Conservation (phyloP, 371 early-diverging fungal genomes). For the Apophysomyces trapeziformis region DNA sequence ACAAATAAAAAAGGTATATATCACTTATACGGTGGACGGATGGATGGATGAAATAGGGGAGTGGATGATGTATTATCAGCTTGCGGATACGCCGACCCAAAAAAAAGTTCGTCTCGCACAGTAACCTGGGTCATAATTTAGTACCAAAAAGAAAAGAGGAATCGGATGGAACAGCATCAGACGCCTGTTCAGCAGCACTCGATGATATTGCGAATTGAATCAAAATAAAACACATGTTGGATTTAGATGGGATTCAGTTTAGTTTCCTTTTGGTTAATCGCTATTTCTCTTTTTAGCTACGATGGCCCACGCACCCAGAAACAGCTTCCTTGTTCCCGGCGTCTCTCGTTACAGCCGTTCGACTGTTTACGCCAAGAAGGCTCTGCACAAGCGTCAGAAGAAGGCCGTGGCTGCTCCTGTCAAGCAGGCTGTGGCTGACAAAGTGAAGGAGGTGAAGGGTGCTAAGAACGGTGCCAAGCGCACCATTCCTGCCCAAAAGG, state of each 20-base stretch:
- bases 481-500: conserved; percentile 70
- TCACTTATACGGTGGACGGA: not conserved
- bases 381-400: conserved; percentile 81
- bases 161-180: too few species aligned
- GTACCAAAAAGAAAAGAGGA: too few species aligned
- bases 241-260: too few species aligned
- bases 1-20: conserved; percentile 9
- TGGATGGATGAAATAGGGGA: conserved; percentile 3
- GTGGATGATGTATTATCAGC: too few species aligned
- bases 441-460: conserved; percentile 79
- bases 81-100: not conserved
- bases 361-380: conserved; percentile 79
- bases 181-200: too few species aligned
- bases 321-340: conserved; percentile 82
- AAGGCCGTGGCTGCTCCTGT: conserved; percentile 54
- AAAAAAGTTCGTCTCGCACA: not conserved
- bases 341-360: conserved; percentile 80
- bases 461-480: conserved; percentile 84
- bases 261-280: too few species aligned
- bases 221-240: too few species aligned
- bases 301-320: conserved; percentile 59
- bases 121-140: not conserved
- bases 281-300: not conserved
- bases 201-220: too few species aligned
- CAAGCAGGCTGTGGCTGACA: conserved; percentile 57